Base-by-base conservation (phyloP, 2,329 filamentous ascomycete genomes). In the Alternaria ventricosa region DNA sequence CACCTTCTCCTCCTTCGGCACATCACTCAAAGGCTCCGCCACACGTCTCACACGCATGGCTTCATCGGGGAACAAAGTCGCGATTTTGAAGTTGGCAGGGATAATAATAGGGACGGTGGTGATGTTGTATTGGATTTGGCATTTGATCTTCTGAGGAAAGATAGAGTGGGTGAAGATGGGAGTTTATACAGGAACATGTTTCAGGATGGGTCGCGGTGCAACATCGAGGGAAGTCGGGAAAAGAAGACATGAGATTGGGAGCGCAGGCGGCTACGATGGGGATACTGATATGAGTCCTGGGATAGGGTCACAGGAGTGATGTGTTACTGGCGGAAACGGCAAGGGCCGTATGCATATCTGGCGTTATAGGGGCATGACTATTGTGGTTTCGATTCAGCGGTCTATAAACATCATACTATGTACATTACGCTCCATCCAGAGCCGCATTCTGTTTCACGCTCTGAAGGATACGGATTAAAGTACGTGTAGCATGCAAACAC, bases 41-140 rank as follows among this genome's bases (percentile, higher is more conserved):
- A 86, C 87, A 53, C 88, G 96, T 12, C 83, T 99, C 50, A 93
- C 91, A 22, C 89, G 94, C 65, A 98, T 98, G 94, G 96, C 96
- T 49, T 90, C 90, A 55, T 89, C 90, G 57, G 96, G 96, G 55
- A 97, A 97, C 82, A 95, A 93, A 74, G 88, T 97, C 44, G 95
- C 96, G 15, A 90, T 98, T 43, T 81, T 99, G 65, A 97, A 97
- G 81, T 84, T 99, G 53, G 89, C 94, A 0, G 95, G 88, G 23
- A 96, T 97, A 43, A 86, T 97, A 23, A 86, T 95, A 46, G 93
- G 83, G 7, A 81, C 84, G 9, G 89, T 96, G 50, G 73, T 98
- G 57, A 80, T 94, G 60, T 76, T 97, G 43, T 98, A 92, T 81
- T 94, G 94, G 76, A 82, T 90, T 12, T 82, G 86, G 70, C 64